Evolutionary conservation across 169 alveolate genomes (phyloP).

Genomic region (Plasmodium chabaudi): DNA sequence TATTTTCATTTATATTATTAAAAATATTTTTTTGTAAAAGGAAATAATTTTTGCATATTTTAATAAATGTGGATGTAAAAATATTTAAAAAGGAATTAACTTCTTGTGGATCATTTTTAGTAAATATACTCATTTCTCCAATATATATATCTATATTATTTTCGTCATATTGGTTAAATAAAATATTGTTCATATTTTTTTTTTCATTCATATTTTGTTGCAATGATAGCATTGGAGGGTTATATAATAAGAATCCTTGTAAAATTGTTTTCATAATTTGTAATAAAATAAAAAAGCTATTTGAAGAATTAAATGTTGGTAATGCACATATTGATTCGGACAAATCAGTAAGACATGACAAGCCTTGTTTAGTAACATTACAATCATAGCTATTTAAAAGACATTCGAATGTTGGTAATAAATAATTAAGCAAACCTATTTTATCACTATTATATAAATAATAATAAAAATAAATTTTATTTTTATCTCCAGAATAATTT

Average conservation of each 20-base stretch:
- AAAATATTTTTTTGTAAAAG: slow-evolving; percentile 32
- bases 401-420: slow-evolving; percentile 12
- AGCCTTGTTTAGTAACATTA: slow-evolving; percentile 10
- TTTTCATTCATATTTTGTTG: slow-evolving; percentile 6
- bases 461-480: slow-evolving; percentile 1
- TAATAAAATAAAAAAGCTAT: not conserved
- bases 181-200: not conserved
- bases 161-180: slow-evolving; percentile 16
- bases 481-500: too few relatives aligned
- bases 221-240: slow-evolving; percentile 21
- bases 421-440: not conserved
- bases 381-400: slow-evolving; percentile 43
- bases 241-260: slow-evolving; percentile 17
- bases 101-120: slow-evolving; percentile 48
- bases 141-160: slow-evolving; percentile 4
- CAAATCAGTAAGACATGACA: slow-evolving; percentile 19
- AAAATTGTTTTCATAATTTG: slow-evolving; percentile 25
- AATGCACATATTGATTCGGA: slow-evolving; percentile 28
- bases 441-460: slow-evolving; percentile 13
- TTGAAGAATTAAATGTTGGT: slow-evolving; percentile 13
- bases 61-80: slow-evolving; percentile 23
- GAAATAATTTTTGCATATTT: slow-evolving; percentile 45
- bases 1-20: slow-evolving; percentile 14
- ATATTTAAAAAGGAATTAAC: slow-evolving; percentile 28
- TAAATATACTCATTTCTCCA: slow-evolving; percentile 73